Evolutionary conservation across 768 basidiomycete species (phyloP), one percentile per base, ranked within the genome.

Genomic region (Leccinum aurantiacum): DNA sequence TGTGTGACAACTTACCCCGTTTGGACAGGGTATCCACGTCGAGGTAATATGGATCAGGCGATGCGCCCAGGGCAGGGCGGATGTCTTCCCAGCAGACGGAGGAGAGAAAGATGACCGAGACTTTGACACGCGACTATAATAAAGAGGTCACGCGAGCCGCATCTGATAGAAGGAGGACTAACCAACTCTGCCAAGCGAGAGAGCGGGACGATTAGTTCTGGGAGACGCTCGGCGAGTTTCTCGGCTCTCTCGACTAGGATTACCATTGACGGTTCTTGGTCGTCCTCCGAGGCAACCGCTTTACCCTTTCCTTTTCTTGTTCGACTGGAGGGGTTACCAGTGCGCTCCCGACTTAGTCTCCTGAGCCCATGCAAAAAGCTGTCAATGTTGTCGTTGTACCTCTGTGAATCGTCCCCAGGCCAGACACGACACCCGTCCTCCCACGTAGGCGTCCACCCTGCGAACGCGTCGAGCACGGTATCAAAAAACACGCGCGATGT

Each of bases 181-280:
- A 91, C 91, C 71, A 93, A 68, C 67, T 93, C 91, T 4, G 83
- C 76, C 29, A 93, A 75, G 53, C 90, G 82, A 15, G 89, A 81
- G 33, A 93, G 70, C 41, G 91, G 89, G 10, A 90, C 84, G 2
- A 92, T 57, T 1, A 91, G 68, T 27, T 89, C 87, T 3, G 89
- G 83, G 53, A 89, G 74, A 17, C 69, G 76, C 31, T 86, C 86
- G 61, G 78, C 83, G 60, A 93, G 71, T 48, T 83, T 78, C 69
- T 93, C 90, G 0, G 84, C 86, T n/a, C 79, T 78, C 62, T 90
- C 87, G 44, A 93, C 69, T 6, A 87, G 74, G 46, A 93, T 75
- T 10, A 89, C 82, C 64, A 91, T 76, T 71, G 57, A 62, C 1
- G 70, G 62, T 64, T 74, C 58, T 38, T 58, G 56, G n/a, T 61